Percentiles rank a stretch among this genome's conserved stretches.
Evolutionary conservation across 257 asterid genomes (phyloP).

Genomic region (Leptodermis oblonga): DNA sequence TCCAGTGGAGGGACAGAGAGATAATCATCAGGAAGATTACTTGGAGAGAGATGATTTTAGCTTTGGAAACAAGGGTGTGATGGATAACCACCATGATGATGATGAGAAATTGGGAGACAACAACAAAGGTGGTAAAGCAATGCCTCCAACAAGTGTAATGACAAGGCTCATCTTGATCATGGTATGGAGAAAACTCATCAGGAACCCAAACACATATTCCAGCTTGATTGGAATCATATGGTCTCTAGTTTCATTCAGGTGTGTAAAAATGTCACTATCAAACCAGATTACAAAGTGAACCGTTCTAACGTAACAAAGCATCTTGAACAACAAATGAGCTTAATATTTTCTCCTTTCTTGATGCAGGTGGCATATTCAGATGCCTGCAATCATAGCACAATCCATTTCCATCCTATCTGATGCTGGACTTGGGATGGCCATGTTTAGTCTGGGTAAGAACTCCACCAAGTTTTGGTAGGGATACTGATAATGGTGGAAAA

Average conservation of each 20-base stretch:
- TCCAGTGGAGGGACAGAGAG: conserved; percentile 43
- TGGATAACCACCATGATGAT: conserved; percentile 34
- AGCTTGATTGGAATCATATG: conserved; percentile 79
- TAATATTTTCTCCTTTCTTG: too few relatives aligned
- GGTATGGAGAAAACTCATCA: conserved; percentile 97
- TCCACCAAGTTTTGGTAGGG: background rate
- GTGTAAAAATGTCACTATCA: background rate
- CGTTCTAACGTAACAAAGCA: too few relatives aligned
- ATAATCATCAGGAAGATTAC: conserved; percentile 46
- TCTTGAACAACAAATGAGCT: background rate
- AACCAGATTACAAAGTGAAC: too few relatives aligned
- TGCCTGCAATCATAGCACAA: conserved; percentile 89
- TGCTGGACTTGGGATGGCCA: conserved; percentile 99
- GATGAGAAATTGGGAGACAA: conserved; percentile 42
- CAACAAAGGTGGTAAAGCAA: conserved; percentile 45
- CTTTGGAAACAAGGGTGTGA: conserved; percentile 52
- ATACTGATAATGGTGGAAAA: background rate
- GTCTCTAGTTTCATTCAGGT: conserved; percentile 94
- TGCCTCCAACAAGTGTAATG: conserved; percentile 98
- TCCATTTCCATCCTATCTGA: conserved; percentile 93
- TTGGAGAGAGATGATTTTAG: conserved; percentile 60
- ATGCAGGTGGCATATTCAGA: conserved; percentile 81
- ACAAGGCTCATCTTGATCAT: conserved; percentile 89
- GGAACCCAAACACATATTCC: conserved; percentile 95
- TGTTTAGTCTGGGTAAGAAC: conserved; percentile 91